phyloP scores from a whole-genome alignment of 192 early-diverging fungal genomes.

The Funneliformis geosporum region DNA sequence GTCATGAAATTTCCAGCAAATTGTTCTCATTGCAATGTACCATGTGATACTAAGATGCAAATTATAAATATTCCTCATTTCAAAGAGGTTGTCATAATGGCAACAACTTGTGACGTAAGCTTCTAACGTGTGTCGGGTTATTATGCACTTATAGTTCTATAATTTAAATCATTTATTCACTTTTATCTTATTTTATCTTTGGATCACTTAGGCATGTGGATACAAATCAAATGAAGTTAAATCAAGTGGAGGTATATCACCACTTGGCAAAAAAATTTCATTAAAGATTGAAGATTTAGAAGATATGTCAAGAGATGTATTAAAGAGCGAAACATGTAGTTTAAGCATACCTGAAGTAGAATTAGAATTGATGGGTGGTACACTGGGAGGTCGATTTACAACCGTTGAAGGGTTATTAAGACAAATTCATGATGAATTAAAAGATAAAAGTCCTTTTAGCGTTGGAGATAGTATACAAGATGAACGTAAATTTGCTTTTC shows the following conservation, averaged over 20 bases:
- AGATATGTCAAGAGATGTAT: constrained; percentile 89
- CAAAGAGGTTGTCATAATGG: constrained; percentile 95
- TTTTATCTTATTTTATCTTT: background rate
- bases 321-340: constrained; percentile 95
- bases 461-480: constrained; percentile 67
- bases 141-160: too few relatives aligned
- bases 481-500: constrained; percentile 59
- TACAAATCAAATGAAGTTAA: constrained; percentile 98
- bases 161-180: background rate
- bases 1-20: constrained; percentile 81
- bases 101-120: constrained; percentile 77
- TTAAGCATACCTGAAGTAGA: constrained; percentile 87
- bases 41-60: constrained; percentile 88
- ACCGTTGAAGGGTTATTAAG: constrained; percentile 91
- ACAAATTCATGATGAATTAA: constrained; percentile 87
- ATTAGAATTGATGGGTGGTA: constrained; percentile 82
- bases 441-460: constrained; percentile 62
- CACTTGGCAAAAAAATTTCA: constrained; percentile 76
- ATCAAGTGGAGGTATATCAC: constrained; percentile 84
- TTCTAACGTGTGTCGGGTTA: too few relatives aligned
- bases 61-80: constrained; percentile 92
- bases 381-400: constrained; percentile 92
- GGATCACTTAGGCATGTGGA: constrained; percentile 57
- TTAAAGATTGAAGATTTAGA: constrained; percentile 81
- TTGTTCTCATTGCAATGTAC: constrained; percentile 79